Percentiles rank a stretch among this genome's conserved stretches.
phyloP scores from a whole-genome alignment of 2,329 filamentous ascomycete genomes.

The Paraphoma chrysanthemicola region DNA sequence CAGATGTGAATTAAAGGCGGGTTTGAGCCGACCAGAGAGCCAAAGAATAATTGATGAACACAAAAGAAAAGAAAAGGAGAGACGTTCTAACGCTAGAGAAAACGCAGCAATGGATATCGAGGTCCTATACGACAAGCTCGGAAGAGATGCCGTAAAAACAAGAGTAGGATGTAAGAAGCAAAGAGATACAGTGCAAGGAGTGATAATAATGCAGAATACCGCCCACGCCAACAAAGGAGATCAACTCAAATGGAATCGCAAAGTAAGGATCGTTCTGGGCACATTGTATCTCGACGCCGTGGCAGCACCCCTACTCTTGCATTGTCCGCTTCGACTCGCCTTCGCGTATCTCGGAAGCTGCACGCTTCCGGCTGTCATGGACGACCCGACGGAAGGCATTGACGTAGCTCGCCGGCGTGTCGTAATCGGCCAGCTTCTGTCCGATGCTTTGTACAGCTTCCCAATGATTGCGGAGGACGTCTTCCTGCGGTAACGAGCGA shows the following conservation, averaged over 20 bases:
- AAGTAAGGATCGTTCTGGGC: background rate
- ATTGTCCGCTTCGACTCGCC: slow-evolving; percentile 40
- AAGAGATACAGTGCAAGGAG: slow-evolving; percentile 14
- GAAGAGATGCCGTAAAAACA: background rate
- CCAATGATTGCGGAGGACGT: slow-evolving; percentile 40
- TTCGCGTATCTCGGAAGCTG: slow-evolving; percentile 35
- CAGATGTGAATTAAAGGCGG: slow-evolving; percentile 9
- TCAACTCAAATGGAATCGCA: slow-evolving; percentile 1
- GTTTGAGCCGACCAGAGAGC: background rate
- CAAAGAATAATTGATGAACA: background rate
- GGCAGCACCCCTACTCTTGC: slow-evolving; percentile 11
- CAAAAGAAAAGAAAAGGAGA: slow-evolving; percentile 1
- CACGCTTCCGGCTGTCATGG: slow-evolving; percentile 43
- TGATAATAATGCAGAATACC: slow-evolving; percentile 21
- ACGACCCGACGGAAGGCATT: slow-evolving; percentile 34
- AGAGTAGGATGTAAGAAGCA: background rate
- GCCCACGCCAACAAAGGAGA: slow-evolving; percentile 18
- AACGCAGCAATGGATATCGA: background rate
- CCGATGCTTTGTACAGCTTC: slow-evolving; percentile 35
- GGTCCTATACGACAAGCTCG: background rate
- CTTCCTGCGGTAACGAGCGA: slow-evolving; percentile 34
- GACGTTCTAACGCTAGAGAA: background rate
- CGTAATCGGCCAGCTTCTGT: slow-evolving; percentile 27
- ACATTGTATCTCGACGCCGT: background rate
- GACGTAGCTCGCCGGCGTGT: slow-evolving; percentile 33